Base-by-base conservation (phyloP, 2,329 filamentous ascomycete genomes). In the Lecanoromycetidae sp. region DNA sequence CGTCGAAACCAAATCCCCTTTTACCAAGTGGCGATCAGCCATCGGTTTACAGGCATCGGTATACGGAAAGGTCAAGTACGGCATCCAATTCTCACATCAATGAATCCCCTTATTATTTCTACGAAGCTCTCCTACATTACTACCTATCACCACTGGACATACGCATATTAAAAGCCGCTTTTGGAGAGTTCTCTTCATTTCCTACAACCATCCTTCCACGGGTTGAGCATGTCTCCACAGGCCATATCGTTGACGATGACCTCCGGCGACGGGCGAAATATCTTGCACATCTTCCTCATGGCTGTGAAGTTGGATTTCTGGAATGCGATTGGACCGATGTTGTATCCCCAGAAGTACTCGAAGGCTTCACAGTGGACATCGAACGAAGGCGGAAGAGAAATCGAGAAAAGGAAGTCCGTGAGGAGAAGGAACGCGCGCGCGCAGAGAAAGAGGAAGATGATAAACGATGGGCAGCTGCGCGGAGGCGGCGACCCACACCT, bases 271-370 rank as follows among this genome's bases (percentile, higher is more conserved):
- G 87, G 26, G 80, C 85, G 46, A 94, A 91, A 61, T 95, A 94
- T 55, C 74, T 95, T 3, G 78, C 79, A 1, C 88, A 95, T 63
- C 72, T 95, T 5, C 88, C 88, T 0, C 80, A 84, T 42, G 88
- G 88, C n/a, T 94, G 87, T 61, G 82, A 94, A 55, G 84, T 95
- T 34, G 87, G 75, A 55, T 94, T 94, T 57, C 65, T 95, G 1
- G 88, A 95, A 65, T 95, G 88, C 59, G 87, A 95, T 62, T 95
- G 88, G 88, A 87, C 85, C 3, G 87, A 94, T 55, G 84, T 91
- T 30, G 84, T 95, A 4, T 74, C 79, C 3, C 72, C 79, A 1
- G 81, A 85, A 42, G 75, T 85, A 3, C 69, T 95, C n/a, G 79
- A 79, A 32, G 73, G 74, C 1, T 95, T 94, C 63, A 70, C 74